Base-by-base conservation (phyloP, 805 yeast genomes). In the Candida coleopterorum region DNA sequence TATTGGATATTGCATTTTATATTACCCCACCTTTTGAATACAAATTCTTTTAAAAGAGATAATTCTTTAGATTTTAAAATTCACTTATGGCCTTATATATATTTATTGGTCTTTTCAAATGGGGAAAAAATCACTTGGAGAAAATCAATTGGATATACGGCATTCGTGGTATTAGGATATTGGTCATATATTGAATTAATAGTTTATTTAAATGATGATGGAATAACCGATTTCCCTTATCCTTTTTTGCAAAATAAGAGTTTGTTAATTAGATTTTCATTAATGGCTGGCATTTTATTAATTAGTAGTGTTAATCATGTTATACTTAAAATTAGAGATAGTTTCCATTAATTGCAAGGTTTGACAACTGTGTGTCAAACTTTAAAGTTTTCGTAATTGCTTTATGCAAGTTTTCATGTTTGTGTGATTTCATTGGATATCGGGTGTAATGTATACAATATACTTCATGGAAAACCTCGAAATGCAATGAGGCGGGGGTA, bases 1-100 rank as follows among this genome's bases (percentile, higher is more conserved):
- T 56, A 56, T 36, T 56, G 60, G 59, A 17, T 44, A 3, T 33
- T 53, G 34, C 29, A 37, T 11, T 32, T 46, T 4, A 24, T 44
- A 4, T 47, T 47, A 24, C 53, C 57, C 1, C 21, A 32, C 14
- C 15, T 40, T 29, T 39, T 53, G 27, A 50, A 52, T 29, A 22
- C 35, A 2, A 48, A 42, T 15, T 25, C 45, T 8, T 44, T 52
- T 24, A 40, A 40, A 8, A 49, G 53, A 6, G 34, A 44, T 15
- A 25, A 41, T 14, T 16, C 23, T 18, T 28, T 53, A 15, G 60
- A 55, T 34, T 33, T 55, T 9, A 40, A 50, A 33, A 48, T 53
- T 26, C 61, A 55, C 35, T 32, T 52, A 14, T 42, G 51, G 21
- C 61, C 61, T 3, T 55, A 48, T 35, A 11, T 47, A 4, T 40